Base-by-base conservation (phyloP, 2,329 filamentous ascomycete genomes). In the Rugonectria rugulosa region DNA sequence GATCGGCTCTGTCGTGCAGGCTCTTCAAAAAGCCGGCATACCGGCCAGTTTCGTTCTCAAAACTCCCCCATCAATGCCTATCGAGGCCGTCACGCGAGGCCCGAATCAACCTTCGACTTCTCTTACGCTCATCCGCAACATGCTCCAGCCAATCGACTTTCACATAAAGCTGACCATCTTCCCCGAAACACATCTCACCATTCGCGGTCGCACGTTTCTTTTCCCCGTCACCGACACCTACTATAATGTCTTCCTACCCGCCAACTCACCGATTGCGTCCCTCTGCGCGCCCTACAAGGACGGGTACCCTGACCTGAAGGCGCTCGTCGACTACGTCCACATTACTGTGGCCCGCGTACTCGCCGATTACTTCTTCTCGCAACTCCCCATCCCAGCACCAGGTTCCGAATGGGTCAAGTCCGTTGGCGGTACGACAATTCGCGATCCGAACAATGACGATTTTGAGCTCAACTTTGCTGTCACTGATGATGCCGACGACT, bases 21-120 rank as follows among this genome's bases (percentile, higher is more conserved):
- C 77, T 4, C 73, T 86, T 21, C 76, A 75, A n/a, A 69, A 68
- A 17, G 79, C 80, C 10, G 81, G 82, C 17, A 61, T 83, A 29
- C 56, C 74, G 5, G 72, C 81, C 7, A 70, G 73, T 5, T 80
- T 80, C 57, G 74, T 67, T 26, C 74, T 83, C 8, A 69, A 67
- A 27, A 77, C 79, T 14, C 66, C 75, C 2, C 71, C 73, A 14
- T 60, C 66, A 15, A 67, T 70, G 5, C 57, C 66, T 19, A 52
- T 57, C n/a, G 57, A 61, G 27, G 56, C 59, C 27, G 62, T 60
- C 10, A 59, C 63, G 43, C 67, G 66, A 23, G 66, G 69, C n/a
- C 65, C 70, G 14, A 75, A 76, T 44, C 73, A 75, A 24, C 71
- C 72, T 3, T 68, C 75, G 4, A 72, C 73, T 3, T 76, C 79